These are phyloP conservation scores for Sarocladium kiliense DNA, from an alignment of 2,329 filamentous ascomycete genomes.

Conservation along the genomic window DNA sequence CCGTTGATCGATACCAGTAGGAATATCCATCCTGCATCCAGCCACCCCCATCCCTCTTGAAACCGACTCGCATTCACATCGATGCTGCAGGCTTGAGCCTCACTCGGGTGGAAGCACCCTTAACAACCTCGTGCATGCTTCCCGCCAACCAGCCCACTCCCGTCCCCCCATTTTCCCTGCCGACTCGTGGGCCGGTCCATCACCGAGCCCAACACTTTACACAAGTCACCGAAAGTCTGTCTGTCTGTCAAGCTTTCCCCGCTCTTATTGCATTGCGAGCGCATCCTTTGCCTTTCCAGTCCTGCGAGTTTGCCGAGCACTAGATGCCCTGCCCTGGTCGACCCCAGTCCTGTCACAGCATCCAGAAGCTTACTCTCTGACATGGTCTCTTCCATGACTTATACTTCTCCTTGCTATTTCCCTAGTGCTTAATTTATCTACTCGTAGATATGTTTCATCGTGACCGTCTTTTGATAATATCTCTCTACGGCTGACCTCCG, in stretches of 20 bases:
- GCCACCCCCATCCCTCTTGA: too few species aligned
- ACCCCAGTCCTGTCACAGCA: neutral
- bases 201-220: neutral
- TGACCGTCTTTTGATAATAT: too few species aligned
- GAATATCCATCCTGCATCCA: too few species aligned
- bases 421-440: too few species aligned
- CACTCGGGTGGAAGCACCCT: neutral
- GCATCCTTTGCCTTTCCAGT: neutral
- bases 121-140: neutral
- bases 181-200: neutral
- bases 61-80: too few species aligned
- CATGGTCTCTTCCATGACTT: too few species aligned
- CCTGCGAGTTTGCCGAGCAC: neutral
- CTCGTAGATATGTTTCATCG: too few species aligned
- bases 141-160: neutral
- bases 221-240: neutral
- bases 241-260: neutral
- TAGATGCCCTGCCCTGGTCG: neutral
- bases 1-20: too few species aligned
- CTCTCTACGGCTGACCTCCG: neutral
- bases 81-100: too few species aligned
- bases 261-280: neutral
- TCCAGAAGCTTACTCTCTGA: too few species aligned
- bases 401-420: too few species aligned
- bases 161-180: neutral